A percentile compares a stretch with the other conserved stretches of the same genome.
These are phyloP conservation scores for Annulohypoxylon nitens DNA, from an alignment of 495 filamentous ascomycete species.

Conservation along the genomic window DNA sequence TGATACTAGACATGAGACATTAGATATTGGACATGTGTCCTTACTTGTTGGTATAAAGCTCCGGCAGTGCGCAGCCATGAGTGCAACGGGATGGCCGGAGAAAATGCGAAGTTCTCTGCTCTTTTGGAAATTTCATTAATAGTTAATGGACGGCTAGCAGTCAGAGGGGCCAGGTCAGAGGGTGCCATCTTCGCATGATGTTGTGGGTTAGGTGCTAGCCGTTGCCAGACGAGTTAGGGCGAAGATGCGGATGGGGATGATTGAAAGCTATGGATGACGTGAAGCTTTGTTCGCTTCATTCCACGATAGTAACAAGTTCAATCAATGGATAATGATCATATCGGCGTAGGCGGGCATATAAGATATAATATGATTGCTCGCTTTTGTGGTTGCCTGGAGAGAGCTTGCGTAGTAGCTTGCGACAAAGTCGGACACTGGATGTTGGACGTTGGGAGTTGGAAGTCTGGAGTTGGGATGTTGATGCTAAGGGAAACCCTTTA, in stretches of 20 bases:
- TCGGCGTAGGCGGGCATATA: background rate
- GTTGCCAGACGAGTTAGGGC: slow-evolving; percentile 15
- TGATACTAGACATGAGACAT: background rate
- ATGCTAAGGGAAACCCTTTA: slow-evolving; percentile 11
- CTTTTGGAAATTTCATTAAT: slow-evolving; percentile 77
- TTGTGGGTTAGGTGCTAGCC: background rate
- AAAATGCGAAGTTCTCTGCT: slow-evolving; percentile 84
- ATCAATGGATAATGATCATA: slow-evolving; percentile 14
- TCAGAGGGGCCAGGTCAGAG: background rate
- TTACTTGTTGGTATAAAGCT: slow-evolving; percentile 82
- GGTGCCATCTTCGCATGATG: slow-evolving; percentile 38
- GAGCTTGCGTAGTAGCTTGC: slow-evolving; percentile 33
- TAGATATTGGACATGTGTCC: slow-evolving; percentile 24
- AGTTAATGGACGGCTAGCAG: slow-evolving; percentile 68
- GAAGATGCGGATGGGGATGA: no score
- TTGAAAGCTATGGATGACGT: background rate
- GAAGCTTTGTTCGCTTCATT: slow-evolving; percentile 25
- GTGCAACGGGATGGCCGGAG: slow-evolving; percentile 75
- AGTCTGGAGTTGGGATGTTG: background rate
- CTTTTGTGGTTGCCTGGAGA: slow-evolving; percentile 34
- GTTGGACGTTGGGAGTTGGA: no score
- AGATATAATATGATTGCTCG: slow-evolving; percentile 8
- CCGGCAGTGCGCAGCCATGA: slow-evolving; percentile 87
- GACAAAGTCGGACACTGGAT: background rate
- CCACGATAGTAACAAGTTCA: background rate